Evolutionary conservation across 2,329 filamentous ascomycete genomes (phyloP).

Genomic region (Xylariomycetidae sp.): DNA sequence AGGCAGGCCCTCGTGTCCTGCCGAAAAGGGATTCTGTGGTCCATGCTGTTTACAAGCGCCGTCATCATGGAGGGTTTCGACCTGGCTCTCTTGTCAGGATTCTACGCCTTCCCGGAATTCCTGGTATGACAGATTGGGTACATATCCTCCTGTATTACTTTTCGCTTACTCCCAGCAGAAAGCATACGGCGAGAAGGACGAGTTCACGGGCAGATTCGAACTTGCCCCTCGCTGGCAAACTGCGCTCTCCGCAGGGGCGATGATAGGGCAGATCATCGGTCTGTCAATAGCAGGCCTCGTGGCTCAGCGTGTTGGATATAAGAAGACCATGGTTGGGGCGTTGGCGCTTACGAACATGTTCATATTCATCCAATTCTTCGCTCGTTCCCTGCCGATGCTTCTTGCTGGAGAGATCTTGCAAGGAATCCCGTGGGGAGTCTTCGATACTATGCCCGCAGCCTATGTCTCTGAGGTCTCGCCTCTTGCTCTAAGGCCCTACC

Average conservation of each 20-base stretch:
- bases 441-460: constrained; percentile 19
- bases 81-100: constrained; percentile 21
- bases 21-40: constrained; percentile 16
- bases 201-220: constrained; percentile 25
- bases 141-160: not conserved
- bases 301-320: constrained; percentile 30
- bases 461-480: constrained; percentile 26
- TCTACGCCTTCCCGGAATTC: constrained; percentile 13
- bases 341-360: constrained; percentile 27
- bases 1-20: constrained; percentile 3
- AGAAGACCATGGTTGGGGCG: constrained; percentile 30
- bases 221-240: constrained; percentile 37
- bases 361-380: constrained; percentile 34
- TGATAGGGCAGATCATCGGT: constrained; percentile 36
- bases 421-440: constrained; percentile 28
- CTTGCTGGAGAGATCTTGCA: constrained; percentile 29
- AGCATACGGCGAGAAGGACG: constrained; percentile 20
- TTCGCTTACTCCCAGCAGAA: constrained; percentile 1
- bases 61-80: constrained; percentile 25
- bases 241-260: constrained; percentile 32
- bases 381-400: constrained; percentile 22
- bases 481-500: constrained; percentile 18
- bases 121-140: not conserved
- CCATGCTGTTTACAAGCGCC: constrained; percentile 14
- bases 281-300: constrained; percentile 33